Evolutionary conservation across 768 basidiomycete genomes (phyloP).

Genomic region (Lepiota venenata): DNA sequence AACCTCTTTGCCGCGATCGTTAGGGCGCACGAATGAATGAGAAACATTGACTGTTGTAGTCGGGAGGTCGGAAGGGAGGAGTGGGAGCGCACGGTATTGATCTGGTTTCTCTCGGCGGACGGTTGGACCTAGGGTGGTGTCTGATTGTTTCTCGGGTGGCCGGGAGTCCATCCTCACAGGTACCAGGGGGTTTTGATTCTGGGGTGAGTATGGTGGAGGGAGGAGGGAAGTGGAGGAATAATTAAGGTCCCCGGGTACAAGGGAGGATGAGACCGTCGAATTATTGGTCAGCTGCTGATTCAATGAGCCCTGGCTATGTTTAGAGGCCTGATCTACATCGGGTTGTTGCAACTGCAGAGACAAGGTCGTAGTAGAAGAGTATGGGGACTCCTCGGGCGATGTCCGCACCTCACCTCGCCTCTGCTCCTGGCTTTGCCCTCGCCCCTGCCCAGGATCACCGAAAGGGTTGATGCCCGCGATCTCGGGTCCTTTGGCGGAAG

Average conservation of each 20-base stretch:
- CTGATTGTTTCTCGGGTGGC: background rate
- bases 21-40: conserved; percentile 81
- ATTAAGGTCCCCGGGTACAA: background rate
- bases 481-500: background rate
- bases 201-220: background rate
- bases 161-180: conserved; percentile 7
- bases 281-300: conserved; percentile 6
- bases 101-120: conserved; percentile 12
- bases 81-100: conserved; percentile 56
- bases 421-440: background rate
- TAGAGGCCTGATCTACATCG: background rate
- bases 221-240: background rate
- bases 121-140: conserved; percentile 14
- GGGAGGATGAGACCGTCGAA: background rate
- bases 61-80: conserved; percentile 69
- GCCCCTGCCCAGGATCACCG: background rate
- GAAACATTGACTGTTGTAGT: conserved; percentile 69
- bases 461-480: background rate
- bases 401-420: background rate
- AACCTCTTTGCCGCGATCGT: conserved; percentile 90
- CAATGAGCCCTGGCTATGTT: background rate
- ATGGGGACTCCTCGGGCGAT: conserved; percentile 1
- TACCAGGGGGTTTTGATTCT: background rate
- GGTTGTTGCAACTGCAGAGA: background rate
- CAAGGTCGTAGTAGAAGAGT: background rate